Evolutionary conservation across 169 alveolate genomes (phyloP).

Genomic region (Perkinsus chesapeaki): DNA sequence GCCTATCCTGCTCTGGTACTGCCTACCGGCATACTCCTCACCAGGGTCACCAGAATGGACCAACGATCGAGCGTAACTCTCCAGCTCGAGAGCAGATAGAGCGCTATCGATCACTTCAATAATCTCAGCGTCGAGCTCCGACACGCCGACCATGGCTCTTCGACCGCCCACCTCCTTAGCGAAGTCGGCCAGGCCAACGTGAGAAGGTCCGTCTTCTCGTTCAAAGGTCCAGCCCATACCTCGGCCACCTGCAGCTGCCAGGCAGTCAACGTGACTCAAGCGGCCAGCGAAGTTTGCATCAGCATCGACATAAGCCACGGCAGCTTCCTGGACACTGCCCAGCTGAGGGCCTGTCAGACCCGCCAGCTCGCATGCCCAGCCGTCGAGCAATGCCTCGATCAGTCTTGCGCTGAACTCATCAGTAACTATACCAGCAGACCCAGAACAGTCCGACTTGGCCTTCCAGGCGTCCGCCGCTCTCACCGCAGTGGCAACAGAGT

Average conservation of each 20-base stretch:
- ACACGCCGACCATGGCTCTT: neutral
- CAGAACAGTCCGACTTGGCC: neutral
- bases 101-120: neutral
- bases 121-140: neutral
- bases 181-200: neutral
- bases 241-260: neutral
- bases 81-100: neutral
- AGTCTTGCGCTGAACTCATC: neutral
- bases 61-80: neutral
- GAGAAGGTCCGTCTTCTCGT: neutral
- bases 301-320: neutral
- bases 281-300: neutral
- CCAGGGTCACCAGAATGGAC: neutral
- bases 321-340: neutral
- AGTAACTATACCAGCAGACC: neutral
- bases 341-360: neutral
- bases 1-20: neutral
- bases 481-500: neutral
- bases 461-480: neutral
- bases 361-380: neutral
- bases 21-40: neutral
- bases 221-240: neutral
- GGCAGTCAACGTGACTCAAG: neutral
- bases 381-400: neutral
- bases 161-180: neutral